Evolutionary conservation across 768 basidiomycete species (phyloP).

Genomic region (Collybiopsis confluens): DNA sequence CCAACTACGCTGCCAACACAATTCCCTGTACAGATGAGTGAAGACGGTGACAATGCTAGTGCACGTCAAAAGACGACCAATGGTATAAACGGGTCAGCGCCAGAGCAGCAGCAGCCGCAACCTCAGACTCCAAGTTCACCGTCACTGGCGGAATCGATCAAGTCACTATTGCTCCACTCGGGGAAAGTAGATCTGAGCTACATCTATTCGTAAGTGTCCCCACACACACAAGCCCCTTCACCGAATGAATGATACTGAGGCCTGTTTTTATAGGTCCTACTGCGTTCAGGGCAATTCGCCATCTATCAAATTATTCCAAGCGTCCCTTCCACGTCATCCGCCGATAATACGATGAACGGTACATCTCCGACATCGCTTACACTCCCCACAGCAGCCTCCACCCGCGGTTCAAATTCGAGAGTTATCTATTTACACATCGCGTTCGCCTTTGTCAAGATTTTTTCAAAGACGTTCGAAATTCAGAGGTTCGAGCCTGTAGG

Average conservation of each 20-base stretch:
- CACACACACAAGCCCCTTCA: no score
- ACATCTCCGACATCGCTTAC: neutral
- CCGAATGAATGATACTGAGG: no score
- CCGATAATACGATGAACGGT: neutral
- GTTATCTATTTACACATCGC: conserved; percentile 50
- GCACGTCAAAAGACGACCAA: no score
- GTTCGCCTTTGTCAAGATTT: conserved; percentile 60
- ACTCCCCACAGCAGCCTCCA: conserved; percentile 30
- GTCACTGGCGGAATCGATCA: conserved; percentile 46
- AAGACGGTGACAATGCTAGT: conserved; percentile 59
- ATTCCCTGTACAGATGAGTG: conserved; percentile 64
- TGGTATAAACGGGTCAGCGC: neutral
- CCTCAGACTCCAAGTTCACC: no score
- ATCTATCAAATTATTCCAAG: conserved; percentile 72
- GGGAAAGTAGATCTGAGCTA: conserved; percentile 59
- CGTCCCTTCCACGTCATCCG: no score
- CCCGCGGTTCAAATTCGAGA: conserved; percentile 35
- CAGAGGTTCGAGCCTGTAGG: conserved; percentile 65
- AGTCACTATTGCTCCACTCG: conserved; percentile 67
- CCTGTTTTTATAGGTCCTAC: conserved; percentile 54
- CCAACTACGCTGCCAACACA: no score
- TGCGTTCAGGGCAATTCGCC: conserved; percentile 76
- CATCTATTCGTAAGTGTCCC: conserved; percentile 83
- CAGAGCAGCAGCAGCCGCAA: no score
- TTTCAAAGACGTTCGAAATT: conserved; percentile 67